A percentile compares a stretch with the other conserved stretches of the same genome.
Evolutionary conservation across 2,329 filamentous ascomycete genomes (phyloP).

Genomic region (Claviceps lovelessii): DNA sequence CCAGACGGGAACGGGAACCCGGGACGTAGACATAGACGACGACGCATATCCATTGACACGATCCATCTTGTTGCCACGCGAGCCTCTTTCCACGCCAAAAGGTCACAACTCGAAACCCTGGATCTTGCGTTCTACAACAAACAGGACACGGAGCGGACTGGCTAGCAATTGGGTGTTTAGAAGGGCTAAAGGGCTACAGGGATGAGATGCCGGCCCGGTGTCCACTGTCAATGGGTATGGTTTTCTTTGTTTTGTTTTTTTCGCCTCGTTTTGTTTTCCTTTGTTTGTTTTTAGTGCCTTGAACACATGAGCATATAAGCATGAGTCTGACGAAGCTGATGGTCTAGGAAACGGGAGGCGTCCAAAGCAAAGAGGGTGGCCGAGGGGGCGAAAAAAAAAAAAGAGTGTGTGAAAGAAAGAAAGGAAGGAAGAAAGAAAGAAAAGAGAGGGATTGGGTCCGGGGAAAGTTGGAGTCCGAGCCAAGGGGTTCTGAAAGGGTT

Average conservation of each 20-base stretch:
- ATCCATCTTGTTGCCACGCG: constrained; percentile 9
- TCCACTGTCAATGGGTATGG: no score
- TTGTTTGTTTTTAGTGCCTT: neutral
- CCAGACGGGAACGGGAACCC: constrained; percentile 36
- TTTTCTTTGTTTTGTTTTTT: neutral
- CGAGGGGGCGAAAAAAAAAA: neutral
- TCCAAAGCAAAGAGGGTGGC: neutral
- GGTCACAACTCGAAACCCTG: neutral
- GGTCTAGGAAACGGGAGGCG: neutral
- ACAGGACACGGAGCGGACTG: neutral
- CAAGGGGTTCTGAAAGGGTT: neutral
- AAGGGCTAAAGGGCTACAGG: no score
- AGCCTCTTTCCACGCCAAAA: neutral
- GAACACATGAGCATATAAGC: no score
- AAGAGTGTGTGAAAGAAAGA: no score
- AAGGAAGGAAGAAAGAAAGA: neutral
- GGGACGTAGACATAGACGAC: neutral
- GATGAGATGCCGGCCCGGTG: neutral
- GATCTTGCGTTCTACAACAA: neutral
- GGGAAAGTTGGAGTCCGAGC: neutral
- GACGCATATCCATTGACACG: constrained; percentile 6
- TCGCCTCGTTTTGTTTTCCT: neutral
- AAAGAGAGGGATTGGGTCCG: neutral
- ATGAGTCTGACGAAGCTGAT: neutral
- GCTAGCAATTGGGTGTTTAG: no score